phyloP scores from a whole-genome alignment of 225 moss, liverwort and hornwort species.

The Climacium dendroides region DNA sequence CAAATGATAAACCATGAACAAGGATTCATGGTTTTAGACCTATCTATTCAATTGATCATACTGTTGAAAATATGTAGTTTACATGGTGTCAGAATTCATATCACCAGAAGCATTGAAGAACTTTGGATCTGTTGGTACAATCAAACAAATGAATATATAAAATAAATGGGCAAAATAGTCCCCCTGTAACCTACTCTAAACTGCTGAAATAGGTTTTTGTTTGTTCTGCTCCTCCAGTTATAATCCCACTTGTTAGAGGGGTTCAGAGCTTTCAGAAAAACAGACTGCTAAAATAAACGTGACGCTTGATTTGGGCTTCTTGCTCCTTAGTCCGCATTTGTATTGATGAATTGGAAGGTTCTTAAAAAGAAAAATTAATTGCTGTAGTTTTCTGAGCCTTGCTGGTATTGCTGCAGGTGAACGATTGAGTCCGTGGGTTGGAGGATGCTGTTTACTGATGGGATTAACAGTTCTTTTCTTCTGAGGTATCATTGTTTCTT shows the following conservation, averaged over 20 bases:
- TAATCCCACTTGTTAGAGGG: background rate
- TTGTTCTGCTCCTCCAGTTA: background rate
- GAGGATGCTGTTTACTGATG: constrained; percentile 81
- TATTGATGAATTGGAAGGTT: background rate
- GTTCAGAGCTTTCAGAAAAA: background rate
- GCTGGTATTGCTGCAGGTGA: constrained; percentile 47
- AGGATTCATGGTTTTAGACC: background rate
- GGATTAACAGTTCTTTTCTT: constrained; percentile 80
- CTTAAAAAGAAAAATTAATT: background rate
- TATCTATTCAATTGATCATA: background rate
- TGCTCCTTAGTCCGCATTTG: background rate
- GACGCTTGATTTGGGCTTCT: background rate
- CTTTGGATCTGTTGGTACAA: background rate
- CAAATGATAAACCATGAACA: background rate
- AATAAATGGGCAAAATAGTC: background rate
- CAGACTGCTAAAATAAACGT: background rate
- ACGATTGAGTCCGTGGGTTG: constrained; percentile 94
- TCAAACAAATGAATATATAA: background rate
- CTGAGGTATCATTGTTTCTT: constrained; percentile 11
- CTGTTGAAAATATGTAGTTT: background rate
- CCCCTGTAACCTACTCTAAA: background rate
- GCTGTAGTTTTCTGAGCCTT: background rate
- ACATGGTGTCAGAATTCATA: background rate
- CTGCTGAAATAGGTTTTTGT: background rate
- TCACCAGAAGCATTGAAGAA: background rate